Percentiles rank a stretch among this genome's conserved stretches.
Evolutionary conservation across 352 stramenopile species (phyloP).

Genomic region (Globisporangium apiculatum): DNA sequence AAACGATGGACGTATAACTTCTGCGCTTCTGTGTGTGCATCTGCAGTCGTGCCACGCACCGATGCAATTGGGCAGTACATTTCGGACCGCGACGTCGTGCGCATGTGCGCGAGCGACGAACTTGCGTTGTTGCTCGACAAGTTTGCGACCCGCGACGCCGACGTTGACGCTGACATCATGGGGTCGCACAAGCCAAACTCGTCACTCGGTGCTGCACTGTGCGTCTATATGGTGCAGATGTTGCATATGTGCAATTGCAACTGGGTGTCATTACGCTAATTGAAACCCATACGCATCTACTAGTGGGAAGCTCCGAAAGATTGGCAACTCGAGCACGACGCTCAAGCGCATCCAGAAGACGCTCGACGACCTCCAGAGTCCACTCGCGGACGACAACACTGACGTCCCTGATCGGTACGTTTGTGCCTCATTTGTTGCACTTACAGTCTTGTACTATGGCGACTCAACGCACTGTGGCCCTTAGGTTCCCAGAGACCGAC

Average conservation of each 20-base stretch:
- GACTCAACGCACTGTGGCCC: too few species aligned
- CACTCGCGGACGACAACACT: slow-evolving; percentile 27
- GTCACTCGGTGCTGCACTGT: slow-evolving; percentile 53
- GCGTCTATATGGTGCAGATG: slow-evolving; percentile 2
- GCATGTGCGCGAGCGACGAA: slow-evolving; percentile 52
- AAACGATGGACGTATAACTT: too few species aligned
- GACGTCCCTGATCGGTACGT: slow-evolving; percentile 35
- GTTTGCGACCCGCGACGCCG: slow-evolving; percentile 48
- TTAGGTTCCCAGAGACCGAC: slow-evolving; percentile 51
- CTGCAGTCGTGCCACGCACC: slow-evolving; percentile 38
- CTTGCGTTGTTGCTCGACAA: slow-evolving; percentile 58
- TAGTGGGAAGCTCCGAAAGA: slow-evolving; percentile 64
- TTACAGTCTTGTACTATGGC: too few species aligned
- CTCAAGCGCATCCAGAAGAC: slow-evolving; percentile 69
- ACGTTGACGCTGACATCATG: slow-evolving; percentile 66
- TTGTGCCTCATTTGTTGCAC: too few species aligned
- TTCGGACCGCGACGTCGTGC: slow-evolving; percentile 62
- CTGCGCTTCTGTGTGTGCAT: background rate
- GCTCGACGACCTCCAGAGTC: slow-evolving; percentile 50
- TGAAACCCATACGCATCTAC: background rate
- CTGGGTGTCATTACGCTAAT: too few species aligned
- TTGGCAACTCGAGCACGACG: slow-evolving; percentile 53
- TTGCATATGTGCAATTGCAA: too few species aligned
- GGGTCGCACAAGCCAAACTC: slow-evolving; percentile 35
- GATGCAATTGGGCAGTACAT: slow-evolving; percentile 59